These are phyloP conservation scores for Coemansia javaensis DNA, from an alignment of 192 early-diverging fungal genomes.

Conservation along the genomic window DNA sequence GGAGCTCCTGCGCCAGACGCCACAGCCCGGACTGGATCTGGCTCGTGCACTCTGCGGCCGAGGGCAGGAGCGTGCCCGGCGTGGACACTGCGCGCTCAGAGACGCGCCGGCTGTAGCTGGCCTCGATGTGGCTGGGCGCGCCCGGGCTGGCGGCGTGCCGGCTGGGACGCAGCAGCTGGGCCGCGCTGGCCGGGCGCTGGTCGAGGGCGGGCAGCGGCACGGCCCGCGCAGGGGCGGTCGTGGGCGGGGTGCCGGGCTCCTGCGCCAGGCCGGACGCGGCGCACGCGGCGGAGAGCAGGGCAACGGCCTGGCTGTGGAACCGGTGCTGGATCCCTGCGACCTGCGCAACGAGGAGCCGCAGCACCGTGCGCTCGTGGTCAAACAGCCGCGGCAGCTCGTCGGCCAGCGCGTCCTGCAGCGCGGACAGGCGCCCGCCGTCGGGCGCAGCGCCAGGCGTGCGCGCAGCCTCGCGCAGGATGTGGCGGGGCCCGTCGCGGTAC, in stretches of 20 bases:
- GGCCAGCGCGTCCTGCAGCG: conserved; percentile 17
- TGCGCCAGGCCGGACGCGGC: too few species aligned
- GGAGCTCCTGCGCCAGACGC: conserved; percentile 26
- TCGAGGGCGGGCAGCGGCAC: too few species aligned
- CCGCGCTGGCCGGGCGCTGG: not conserved
- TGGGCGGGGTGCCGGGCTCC: too few species aligned
- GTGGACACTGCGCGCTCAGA: too few species aligned
- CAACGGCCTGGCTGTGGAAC: conserved; percentile 17
- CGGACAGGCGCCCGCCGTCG: conserved; percentile 6
- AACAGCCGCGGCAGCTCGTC: conserved; percentile 43
- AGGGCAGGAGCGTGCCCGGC: conserved; percentile 11
- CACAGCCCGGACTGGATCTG: conserved; percentile 29
- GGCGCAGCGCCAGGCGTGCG: conserved; percentile 13
- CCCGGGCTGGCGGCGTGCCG: conserved; percentile 1
- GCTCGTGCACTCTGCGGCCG: conserved; percentile 18
- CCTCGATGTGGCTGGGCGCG: conserved; percentile 4
- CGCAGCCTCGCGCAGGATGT: conserved; percentile 32
- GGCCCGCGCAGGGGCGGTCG: too few species aligned
- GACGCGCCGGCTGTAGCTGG: too few species aligned
- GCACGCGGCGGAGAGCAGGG: not conserved
- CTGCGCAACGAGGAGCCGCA: conserved; percentile 23
- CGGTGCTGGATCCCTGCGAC: conserved; percentile 27
- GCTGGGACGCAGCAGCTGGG: not conserved
- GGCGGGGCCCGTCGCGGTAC: conserved; percentile 44
- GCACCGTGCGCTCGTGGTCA: conserved; percentile 29